Evolutionary conservation across 2,329 filamentous ascomycete species (phyloP).

Genomic region (Arthrobotrys conoides): DNA sequence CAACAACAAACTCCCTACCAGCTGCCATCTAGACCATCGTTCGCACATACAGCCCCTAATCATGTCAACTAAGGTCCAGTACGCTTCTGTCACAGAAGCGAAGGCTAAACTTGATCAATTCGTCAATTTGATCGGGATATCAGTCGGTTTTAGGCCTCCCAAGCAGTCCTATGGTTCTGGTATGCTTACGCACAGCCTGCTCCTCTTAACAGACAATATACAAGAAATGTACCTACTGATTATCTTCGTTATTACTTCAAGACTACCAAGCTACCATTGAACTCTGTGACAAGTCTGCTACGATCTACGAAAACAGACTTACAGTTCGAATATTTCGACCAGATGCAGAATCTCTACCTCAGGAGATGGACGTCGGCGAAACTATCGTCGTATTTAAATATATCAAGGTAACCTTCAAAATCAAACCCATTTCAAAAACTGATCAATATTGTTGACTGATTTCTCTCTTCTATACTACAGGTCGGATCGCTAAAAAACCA

Average conservation of each 20-base stretch:
- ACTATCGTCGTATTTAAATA: slow-evolving; percentile 34
- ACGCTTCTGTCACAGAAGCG: slow-evolving; percentile 34
- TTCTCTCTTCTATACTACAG: neutral
- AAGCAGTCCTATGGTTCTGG: slow-evolving; percentile 35
- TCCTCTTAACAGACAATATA: neutral
- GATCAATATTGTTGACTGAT: no score
- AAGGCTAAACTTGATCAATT: neutral
- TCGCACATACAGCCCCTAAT: neutral
- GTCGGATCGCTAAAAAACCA: slow-evolving; percentile 5
- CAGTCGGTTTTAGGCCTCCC: slow-evolving; percentile 37
- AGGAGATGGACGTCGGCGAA: slow-evolving; percentile 28
- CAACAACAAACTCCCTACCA: neutral
- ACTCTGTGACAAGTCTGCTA: slow-evolving; percentile 49
- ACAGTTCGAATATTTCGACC: slow-evolving; percentile 39
- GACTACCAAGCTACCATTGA: slow-evolving; percentile 39
- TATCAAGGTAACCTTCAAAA: slow-evolving; percentile 26
- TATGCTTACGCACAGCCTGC: neutral
- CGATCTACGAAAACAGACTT: slow-evolving; percentile 22
- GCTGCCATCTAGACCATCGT: neutral
- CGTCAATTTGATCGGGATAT: slow-evolving; percentile 35
- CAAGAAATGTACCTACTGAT: neutral
- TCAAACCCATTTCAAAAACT: no score
- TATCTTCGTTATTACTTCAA: neutral
- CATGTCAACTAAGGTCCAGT: slow-evolving; percentile 26
- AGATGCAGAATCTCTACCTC: slow-evolving; percentile 26